A percentile compares a stretch with the other conserved stretches of the same genome.
Conservation (phyloP, 2,329 filamentous ascomycete species). For the Beauveria rudraprayagi region DNA sequence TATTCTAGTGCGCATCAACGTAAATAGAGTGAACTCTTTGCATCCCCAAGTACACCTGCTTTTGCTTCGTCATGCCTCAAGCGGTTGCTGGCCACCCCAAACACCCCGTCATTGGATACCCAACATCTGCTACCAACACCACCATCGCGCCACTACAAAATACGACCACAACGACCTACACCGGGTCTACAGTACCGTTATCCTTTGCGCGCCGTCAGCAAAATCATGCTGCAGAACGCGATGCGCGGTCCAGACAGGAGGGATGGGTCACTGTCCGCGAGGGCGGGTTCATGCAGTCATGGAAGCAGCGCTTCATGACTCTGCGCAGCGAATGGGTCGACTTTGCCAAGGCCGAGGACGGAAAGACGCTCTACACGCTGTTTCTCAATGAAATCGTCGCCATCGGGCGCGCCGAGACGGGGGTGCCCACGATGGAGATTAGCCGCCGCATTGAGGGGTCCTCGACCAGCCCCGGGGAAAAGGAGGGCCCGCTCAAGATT, state of each 20-base stretch:
- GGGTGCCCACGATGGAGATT: slow-evolving; percentile 81
- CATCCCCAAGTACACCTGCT: not conserved
- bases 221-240: slow-evolving; percentile 45
- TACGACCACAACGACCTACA: slow-evolving; percentile 51
- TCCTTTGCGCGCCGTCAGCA: slow-evolving; percentile 49
- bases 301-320: slow-evolving; percentile 79
- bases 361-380: slow-evolving; percentile 70
- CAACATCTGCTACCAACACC: slow-evolving; percentile 44
- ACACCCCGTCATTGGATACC: not conserved
- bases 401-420: slow-evolving; percentile 75
- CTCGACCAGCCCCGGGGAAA: slow-evolving; percentile 58
- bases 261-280: slow-evolving; percentile 75
- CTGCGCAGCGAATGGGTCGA: slow-evolving; percentile 79
- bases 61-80: slow-evolving; percentile 4
- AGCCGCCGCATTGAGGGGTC: slow-evolving; percentile 57
- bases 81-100: not conserved
- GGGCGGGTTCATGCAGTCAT: slow-evolving; percentile 65
- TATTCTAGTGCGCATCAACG: not conserved
- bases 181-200: slow-evolving; percentile 58
- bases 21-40: not conserved
- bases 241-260: slow-evolving; percentile 61
- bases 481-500: slow-evolving; percentile 65
- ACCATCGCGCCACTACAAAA: slow-evolving; percentile 56
- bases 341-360: slow-evolving; percentile 76
- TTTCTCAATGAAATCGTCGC: slow-evolving; percentile 72